A percentile compares a stretch with the other conserved stretches of the same genome.
These are phyloP conservation scores for Herpetospermum pedunculosum DNA, from an alignment of 306 rosid genomes.

Conservation along the genomic window DNA sequence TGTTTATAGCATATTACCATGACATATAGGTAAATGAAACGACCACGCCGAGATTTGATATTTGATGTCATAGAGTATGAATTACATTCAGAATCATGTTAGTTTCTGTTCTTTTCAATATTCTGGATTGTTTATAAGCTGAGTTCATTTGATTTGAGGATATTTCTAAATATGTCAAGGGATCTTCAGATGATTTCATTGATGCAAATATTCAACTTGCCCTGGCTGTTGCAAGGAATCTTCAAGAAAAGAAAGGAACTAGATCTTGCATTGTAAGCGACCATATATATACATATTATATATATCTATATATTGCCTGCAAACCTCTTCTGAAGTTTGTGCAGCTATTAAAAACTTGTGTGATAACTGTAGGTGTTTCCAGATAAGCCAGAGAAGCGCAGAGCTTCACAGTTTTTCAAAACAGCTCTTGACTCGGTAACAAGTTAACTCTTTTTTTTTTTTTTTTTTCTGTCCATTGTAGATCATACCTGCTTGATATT, in stretches of 20 bases:
- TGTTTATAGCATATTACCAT: background rate
- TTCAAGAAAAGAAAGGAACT: slow-evolving; percentile 53
- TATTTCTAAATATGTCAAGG: slow-evolving; percentile 91
- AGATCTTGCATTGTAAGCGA: slow-evolving; percentile 69
- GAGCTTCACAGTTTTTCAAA: slow-evolving; percentile 73
- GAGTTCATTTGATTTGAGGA: slow-evolving; percentile 48
- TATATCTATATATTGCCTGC: background rate
- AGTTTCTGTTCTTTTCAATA: slow-evolving; percentile 1
- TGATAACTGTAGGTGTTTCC: slow-evolving; percentile 68
- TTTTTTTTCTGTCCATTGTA: background rate
- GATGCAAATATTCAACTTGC: slow-evolving; percentile 93
- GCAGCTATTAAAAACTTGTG: slow-evolving; percentile 9
- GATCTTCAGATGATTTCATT: slow-evolving; percentile 98
- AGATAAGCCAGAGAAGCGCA: slow-evolving; percentile 79
- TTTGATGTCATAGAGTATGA: background rate
- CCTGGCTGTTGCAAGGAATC: slow-evolving; percentile 79
- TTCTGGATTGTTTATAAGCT: background rate
- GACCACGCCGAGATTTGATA: background rate
- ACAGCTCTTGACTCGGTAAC: slow-evolving; percentile 81
- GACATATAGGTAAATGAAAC: background rate
- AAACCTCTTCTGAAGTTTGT: background rate
- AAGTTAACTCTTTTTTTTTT: background rate
- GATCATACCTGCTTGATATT: background rate
- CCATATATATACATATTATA: background rate
- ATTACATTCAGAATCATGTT: background rate